Evolutionary conservation across 2,329 filamentous ascomycete genomes (phyloP), one percentile per base, ranked within the genome.

Genomic region (Pleoardoris graminearum): DNA sequence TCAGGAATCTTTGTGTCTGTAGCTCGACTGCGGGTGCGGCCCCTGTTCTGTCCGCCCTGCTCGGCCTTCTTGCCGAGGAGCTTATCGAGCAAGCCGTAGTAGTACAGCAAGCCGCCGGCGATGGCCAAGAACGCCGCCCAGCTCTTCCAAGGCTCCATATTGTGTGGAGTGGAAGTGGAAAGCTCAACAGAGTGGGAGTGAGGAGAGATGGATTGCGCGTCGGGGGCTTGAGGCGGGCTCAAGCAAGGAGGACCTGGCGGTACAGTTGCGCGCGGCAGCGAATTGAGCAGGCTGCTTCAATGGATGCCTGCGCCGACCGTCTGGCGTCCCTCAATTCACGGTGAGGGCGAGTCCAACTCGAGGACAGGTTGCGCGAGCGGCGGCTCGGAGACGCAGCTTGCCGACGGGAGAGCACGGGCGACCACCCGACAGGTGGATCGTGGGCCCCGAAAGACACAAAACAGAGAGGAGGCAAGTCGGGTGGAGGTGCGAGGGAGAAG

Each of bases 71-170:
- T 44, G 11, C 27, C 41, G 27, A 21, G 27, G 12, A 33, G 5
- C 27, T 22, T 44, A 17, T 44, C 41, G 17, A 44, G 29, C 7
- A 32, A 4, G 12, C 41, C 41, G 58, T 72, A 64, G 50, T 66
- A 72, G 43, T 58, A 67, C 53, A 65, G 67, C 19, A 54, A 54
- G 14, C 54, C 67, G 23, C 60, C 69, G 33, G 52, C 57, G 44
- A 72, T 55, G 58, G 61, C 63, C 51, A 74, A 47, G 48, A 71
- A 64, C 29, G 67, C 53, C 23, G 59, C 62, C 71, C 71, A 74
- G 56, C 61, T 72, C 54, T 62, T 56, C 67, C 63, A 69, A 19
- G 66, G 50, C 58, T 70, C 62, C 68, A 72, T 71, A 50, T 37
- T 66, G 54, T 16, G n/a, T 7, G 12, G 21, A 3, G 14, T 32